A percentile compares a stretch with the other conserved stretches of the same genome.
Conservation (phyloP, 352 stramenopile species). For the Globisporangium heterothallicum region DNA sequence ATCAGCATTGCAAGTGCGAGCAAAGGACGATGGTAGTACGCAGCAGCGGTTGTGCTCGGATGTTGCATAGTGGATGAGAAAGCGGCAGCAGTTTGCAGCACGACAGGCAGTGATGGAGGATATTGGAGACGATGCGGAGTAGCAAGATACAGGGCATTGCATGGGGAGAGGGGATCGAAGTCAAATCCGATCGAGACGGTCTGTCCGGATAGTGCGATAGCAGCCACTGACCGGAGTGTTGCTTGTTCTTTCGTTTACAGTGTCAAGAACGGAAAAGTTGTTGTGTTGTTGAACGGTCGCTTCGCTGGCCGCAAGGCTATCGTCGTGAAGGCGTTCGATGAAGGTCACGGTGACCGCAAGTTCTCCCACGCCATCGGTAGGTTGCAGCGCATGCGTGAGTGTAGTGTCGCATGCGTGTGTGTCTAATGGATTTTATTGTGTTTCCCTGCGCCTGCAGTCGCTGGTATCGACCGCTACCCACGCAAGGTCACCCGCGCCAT, state of each 20-base stretch:
- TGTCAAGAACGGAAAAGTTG: constrained; percentile 98
- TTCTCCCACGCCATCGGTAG: constrained; percentile 95
- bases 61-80: too few species aligned
- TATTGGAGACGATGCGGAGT: too few species aligned
- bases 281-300: constrained; percentile 97
- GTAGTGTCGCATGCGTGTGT: not conserved
- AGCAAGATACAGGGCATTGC: too few species aligned
- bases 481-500: constrained; percentile 97
- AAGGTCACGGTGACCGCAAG: constrained; percentile 94
- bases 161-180: too few species aligned
- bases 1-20: too few species aligned
- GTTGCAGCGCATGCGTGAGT: not conserved
- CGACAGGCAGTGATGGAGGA: too few species aligned
- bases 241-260: constrained; percentile 26
- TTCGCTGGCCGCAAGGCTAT: constrained; percentile 99
- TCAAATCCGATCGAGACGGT: too few species aligned
- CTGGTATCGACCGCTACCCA: constrained; percentile 93
- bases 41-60: too few species aligned
- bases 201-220: not conserved
- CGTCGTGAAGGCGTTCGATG: constrained; percentile 98
- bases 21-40: too few species aligned
- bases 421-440: not conserved
- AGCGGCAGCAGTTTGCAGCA: too few species aligned
- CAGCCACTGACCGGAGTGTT: not conserved
- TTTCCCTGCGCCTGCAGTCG: constrained; percentile 52